phyloP scores from a whole-genome alignment of 1,139 yeast species.

The Kluyveromyces sp. region DNA sequence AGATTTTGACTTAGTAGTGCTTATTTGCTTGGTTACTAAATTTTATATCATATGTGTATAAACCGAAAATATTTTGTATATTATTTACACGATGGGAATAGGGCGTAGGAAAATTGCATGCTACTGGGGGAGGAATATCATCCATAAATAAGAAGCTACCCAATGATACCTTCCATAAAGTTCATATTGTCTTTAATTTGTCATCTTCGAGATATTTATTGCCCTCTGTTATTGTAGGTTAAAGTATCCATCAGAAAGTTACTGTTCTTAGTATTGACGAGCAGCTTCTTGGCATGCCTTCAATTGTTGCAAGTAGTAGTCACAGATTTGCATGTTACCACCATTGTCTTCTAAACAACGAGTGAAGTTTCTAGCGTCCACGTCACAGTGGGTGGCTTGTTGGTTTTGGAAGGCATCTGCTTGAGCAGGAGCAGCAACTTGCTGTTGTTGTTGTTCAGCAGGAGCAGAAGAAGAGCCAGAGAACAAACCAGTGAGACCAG shows the following conservation, averaged over 20 bases:
- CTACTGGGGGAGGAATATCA: no score
- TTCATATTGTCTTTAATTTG: no score
- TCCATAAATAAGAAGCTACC: no score
- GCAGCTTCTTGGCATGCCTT: conserved; percentile 97
- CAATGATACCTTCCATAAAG: no score
- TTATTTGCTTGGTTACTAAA: no score
- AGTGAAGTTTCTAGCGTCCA: conserved; percentile 89
- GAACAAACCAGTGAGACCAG: conserved; percentile 82
- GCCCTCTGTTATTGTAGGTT: no score
- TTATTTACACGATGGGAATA: no score
- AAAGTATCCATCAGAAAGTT: background rate
- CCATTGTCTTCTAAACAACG: conserved; percentile 88
- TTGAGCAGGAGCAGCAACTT: conserved; percentile 31
- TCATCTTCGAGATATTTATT: no score
- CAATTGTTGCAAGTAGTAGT: conserved; percentile 91
- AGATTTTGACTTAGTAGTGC: no score
- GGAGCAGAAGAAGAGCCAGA: conserved; percentile 68
- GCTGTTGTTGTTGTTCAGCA: conserved; percentile 34
- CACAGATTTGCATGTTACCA: conserved; percentile 96
- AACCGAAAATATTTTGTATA: no score
- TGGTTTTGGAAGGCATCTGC: conserved; percentile 38
- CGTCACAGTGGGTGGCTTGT: conserved; percentile 65
- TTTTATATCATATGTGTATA: no score
- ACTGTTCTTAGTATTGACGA: conserved; percentile 46
- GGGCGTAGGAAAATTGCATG: no score